Evolutionary conservation across 257 asterid species (phyloP).

Genomic region (Gardenia jasminoides): DNA sequence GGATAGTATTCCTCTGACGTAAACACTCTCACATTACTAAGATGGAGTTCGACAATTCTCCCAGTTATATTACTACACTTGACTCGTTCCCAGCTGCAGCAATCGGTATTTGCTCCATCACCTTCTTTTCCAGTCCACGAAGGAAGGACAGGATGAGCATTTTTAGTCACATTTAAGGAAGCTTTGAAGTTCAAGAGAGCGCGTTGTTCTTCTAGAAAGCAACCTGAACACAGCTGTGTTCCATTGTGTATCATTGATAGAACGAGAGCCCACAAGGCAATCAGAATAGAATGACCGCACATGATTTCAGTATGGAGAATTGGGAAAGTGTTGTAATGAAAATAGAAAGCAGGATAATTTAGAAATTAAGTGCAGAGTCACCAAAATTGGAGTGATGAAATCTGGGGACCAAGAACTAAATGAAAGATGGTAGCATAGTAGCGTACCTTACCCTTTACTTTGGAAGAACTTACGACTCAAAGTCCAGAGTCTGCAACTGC

Average conservation of each 20-base stretch:
- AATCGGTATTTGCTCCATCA: neutral
- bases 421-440: too few species aligned
- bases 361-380: too few species aligned
- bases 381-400: too few species aligned
- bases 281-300: too few species aligned
- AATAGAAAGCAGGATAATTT: too few species aligned
- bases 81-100: neutral
- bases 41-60: constrained; percentile 1
- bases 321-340: too few species aligned
- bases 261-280: neutral
- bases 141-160: neutral
- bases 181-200: neutral
- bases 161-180: neutral
- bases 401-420: too few species aligned
- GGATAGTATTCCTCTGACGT: neutral
- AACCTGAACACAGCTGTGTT: neutral
- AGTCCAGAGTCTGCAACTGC: too few species aligned
- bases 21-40: neutral
- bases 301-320: too few species aligned
- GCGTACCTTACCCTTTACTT: too few species aligned
- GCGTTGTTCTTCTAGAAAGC: neutral
- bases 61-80: neutral
- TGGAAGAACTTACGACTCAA: too few species aligned
- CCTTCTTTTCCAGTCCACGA: neutral
- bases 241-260: neutral